These are phyloP conservation scores for Phyllosticta citribraziliensis DNA, from an alignment of 2,329 filamentous ascomycete species.

Conservation along the genomic window DNA sequence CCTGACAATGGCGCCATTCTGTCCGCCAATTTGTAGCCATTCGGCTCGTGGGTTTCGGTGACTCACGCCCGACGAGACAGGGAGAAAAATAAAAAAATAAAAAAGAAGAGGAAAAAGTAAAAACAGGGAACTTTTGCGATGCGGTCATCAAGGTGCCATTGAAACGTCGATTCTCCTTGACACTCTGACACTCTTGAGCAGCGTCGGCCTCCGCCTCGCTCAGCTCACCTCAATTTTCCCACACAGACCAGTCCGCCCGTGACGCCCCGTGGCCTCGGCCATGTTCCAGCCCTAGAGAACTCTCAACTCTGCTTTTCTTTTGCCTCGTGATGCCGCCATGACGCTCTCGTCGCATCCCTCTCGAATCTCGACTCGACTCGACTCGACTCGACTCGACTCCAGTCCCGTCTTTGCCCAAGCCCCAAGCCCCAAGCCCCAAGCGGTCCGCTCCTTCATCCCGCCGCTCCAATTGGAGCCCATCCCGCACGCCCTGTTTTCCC, in stretches of 20 bases:
- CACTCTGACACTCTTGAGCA: no score
- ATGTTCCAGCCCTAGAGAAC: neutral
- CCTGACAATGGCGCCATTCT: neutral
- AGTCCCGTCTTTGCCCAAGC: no score
- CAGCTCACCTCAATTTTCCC: neutral
- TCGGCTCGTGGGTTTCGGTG: neutral
- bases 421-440: neutral
- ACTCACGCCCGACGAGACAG: neutral
- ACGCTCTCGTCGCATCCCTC: neutral
- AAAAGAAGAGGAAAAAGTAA: no score
- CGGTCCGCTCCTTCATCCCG: neutral
- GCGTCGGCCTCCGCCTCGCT: no score
- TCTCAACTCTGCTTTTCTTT: neutral
- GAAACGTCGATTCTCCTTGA: neutral
- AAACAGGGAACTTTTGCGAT: neutral
- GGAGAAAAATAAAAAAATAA: neutral
- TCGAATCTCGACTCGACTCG: neutral
- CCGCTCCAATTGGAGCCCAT: conserved; percentile 4
- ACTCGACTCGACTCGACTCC: no score
- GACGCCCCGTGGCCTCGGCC: neutral
- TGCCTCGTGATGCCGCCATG: conserved; percentile 5
- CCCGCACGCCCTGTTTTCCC: neutral
- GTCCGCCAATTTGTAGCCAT: neutral
- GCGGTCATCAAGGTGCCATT: neutral
- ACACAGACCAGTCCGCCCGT: neutral